Base-by-base conservation (phyloP, 2,329 filamentous ascomycete genomes). In the Sporothrix phasma region DNA sequence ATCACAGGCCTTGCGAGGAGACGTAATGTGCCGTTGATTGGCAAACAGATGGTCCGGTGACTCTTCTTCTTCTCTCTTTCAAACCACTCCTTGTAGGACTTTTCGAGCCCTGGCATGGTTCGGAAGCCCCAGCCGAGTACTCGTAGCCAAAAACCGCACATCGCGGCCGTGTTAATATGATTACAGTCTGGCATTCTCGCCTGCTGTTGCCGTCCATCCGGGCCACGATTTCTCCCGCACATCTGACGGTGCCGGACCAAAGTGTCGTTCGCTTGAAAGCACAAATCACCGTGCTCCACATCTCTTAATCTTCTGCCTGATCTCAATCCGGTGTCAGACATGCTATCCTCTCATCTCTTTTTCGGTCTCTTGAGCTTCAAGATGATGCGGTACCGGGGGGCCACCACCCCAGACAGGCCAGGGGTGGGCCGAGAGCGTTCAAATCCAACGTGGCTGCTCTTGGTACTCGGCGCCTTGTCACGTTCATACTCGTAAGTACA, bases 341-440 rank as follows among this genome's bases (percentile, higher is more conserved):
- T 19, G 11, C 3, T 17, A 37, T 5, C 7, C n/a, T 24, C 24
- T n/a, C 29, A n/a, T 6, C 8, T 19, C 3, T 15, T 11, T 22
- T 13, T 54, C 11, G 3, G 19, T 58, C 53, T 58, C 19, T 24
- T 10, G n/a, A 41, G 0, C 4, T 19, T 15, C 17, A 34, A 22
- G 26, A 37, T 7, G 29, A 39, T 31, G n/a, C 31, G 59, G 59
- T 39, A 39, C 29, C 17, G 49, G 60, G 46, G 60, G 46, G 60
- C 60, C 26, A 22, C 60, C 59, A 62, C 46, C 46, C 53, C 60
- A 13, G 60, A 62, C 60, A 46, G 29, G 54, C 37, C 34, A 37
- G n/a, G n/a, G n/a, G n/a, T n/a, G 29, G 37, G n/a, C 51, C 22
- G 17, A 54, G 29, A 19, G 15, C 13, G 37, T 43, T 11, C 29